Evolutionary conservation across 2,329 filamentous ascomycete genomes (phyloP).

Genomic region (Endoconidiophora laricicola): DNA sequence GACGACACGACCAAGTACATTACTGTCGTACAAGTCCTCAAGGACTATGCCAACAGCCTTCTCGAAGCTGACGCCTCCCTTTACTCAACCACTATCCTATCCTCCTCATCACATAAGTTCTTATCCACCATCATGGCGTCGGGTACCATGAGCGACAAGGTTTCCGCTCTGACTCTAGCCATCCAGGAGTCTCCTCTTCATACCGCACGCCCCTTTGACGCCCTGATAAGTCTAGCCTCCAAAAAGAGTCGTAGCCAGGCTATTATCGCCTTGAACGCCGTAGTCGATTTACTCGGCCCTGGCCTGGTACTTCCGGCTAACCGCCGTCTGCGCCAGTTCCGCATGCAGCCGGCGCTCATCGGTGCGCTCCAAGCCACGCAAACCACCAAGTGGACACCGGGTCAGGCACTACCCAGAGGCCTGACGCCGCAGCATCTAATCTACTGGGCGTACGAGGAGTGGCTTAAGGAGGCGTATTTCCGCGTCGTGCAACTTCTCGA

Average conservation of each 20-base stretch:
- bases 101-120: constrained; percentile 85
- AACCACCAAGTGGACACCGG: constrained; percentile 43
- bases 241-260: constrained; percentile 91
- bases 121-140: constrained; percentile 93
- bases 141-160: constrained; percentile 90
- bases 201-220: constrained; percentile 78
- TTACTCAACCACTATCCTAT: constrained; percentile 57
- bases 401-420: constrained; percentile 55
- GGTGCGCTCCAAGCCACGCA: constrained; percentile 48
- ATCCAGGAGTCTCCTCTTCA: constrained; percentile 94
- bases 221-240: constrained; percentile 62
- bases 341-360: constrained; percentile 60
- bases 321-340: constrained; percentile 65
- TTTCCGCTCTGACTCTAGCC: constrained; percentile 83
- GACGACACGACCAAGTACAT: constrained; percentile 29
- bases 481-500: constrained; percentile 84
- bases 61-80: constrained; percentile 61
- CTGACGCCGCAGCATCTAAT: constrained; percentile 66
- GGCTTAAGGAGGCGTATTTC: constrained; percentile 88
- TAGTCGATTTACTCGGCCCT: constrained; percentile 87
- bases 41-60: constrained; percentile 55
- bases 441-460: constrained; percentile 84
- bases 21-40: constrained; percentile 32
- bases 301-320: constrained; percentile 71
- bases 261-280: constrained; percentile 74